Evolutionary conservation across 257 asterid genomes (phyloP), one percentile per base, ranked within the genome.

Genomic region (Coffea canephora): DNA sequence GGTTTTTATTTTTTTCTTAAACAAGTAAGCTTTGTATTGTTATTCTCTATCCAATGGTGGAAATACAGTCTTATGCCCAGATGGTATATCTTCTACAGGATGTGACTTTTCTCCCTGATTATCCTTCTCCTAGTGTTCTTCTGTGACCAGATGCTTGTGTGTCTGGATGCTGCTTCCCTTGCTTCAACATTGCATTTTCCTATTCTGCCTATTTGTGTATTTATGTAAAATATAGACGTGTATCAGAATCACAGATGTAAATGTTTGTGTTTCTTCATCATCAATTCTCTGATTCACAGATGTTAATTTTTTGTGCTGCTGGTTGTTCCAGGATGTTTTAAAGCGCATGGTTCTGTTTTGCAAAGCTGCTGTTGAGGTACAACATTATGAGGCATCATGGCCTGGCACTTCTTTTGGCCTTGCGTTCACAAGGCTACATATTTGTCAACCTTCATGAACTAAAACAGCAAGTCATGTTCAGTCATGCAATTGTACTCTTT

Each of bases 291-390:
- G 23, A 23, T 81, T 31, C 50, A 73, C 18, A 5, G 39, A 11
- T 79, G 61, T 48, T 76, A 14, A 72, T 78, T 69, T 46, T 66
- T 79, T 71, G 65, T 73, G 84, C 62, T 78, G 45, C 78, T 85
- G 65, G 39, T 72, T 84, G 43, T 77, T 85, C 86, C 97, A 94
- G 99, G 99, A 96, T 78, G 84, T 96, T 89, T 85, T 96, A 75
- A 96, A 91, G 85, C 98, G 98, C 85, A 93, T 96, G 99, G 81
- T 82, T 82, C 86, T 94, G 83, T 94, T 96, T 75, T 96, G 99
- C 91, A 96, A 92, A 94, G 97, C 96, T 71, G 97, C 99, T 65
- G 85, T 92, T 61, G 99, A 94, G 98, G 99, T 95, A 92, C 80
- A 83, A 48, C 14, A 55, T 70, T 3, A 41, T 36, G 31, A 74